Base-by-base conservation (phyloP, 768 basidiomycete species). In the Serendipita sp. region DNA sequence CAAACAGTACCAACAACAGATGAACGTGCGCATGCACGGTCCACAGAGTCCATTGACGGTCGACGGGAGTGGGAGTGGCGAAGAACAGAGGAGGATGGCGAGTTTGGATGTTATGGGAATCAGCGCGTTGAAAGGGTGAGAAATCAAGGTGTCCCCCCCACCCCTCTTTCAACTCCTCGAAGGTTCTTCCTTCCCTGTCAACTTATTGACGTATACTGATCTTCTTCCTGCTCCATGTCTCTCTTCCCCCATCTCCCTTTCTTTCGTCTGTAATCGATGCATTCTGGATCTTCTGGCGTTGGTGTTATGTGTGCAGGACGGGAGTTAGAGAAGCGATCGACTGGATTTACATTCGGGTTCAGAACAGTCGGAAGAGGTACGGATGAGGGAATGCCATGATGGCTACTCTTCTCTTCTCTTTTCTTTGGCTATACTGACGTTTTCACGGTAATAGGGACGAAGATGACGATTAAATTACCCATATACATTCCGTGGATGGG, bases 291-390 rank as follows among this genome's bases (percentile, higher is more conserved):
- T n/a, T n/a, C n/a, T n/a, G n/a, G n/a, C n/a, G n/a, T n/a, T n/a
- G n/a, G n/a, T n/a, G n/a, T n/a, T n/a, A n/a, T n/a, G n/a, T n/a
- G n/a, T n/a, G n/a, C n/a, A 96, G 93, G 44, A 90, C 89, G 31
- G 93, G 94, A 1, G 85, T 95, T 16, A 81, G 86, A 62, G 87
- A 88, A 58, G 92, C 89, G 0, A 88, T 96, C 2, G 88, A 96
- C 69, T 98, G 94, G 94, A 70, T 98, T 28, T 95, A 95, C 70
- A 82, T 94, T 62, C 81, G 93, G 0, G 93, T 96, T 3, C 91
- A 95, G 73, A 93, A 92, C 67, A 90, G 89, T 66, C 76, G 87
- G 51, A 72, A 74, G 66, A 81, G 82, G 86, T 69, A 28, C 5
- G 67, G 38, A 14, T 3, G 42, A 22, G 30, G 30, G 1, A 14